Base-by-base conservation (phyloP, 768 basidiomycete species). In the Rhodotorula diobovata region DNA sequence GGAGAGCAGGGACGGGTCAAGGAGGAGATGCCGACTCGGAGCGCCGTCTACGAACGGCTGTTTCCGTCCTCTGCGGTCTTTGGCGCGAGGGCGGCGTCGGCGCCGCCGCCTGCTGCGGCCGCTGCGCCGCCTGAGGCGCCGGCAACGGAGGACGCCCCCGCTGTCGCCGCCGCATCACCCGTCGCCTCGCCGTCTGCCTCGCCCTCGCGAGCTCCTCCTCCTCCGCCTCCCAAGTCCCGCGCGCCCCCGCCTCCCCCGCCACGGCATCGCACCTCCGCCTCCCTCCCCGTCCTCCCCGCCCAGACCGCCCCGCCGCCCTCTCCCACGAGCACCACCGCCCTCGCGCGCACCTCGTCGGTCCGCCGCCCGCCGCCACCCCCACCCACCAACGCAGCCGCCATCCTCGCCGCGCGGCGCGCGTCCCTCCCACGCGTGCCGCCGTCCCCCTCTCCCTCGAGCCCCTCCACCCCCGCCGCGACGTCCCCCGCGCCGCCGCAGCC, bases 351-450 rank as follows among this genome's bases (percentile, higher is more conserved):
- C 15, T 18, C 56, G 8, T 66, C 64, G 3, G n/a, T 66, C 18
- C 64, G 64, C 12, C 45, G 64, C 7, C 55, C 55, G 20, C 20
- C 64, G 30, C 64, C 64, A 1, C 64, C 64, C 4, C 64, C 64
- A 0, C 56, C 64, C 0, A 25, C 64, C 0, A 51, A 41, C 57
- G 64, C 46, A 1, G 18, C 45, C 16, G 46, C 32, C 28, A 50
- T 66, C 48, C 64, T 66, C 56, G 64, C 64, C 25, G 56, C 56
- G 1, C 55, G 56, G 0, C 56, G 64, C 25, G 57, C 64, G 1
- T 58, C 56, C 4, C 46, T 66, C 30, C 43, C 39, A 3, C 20
- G 11, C 58, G 21, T 23, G 11, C 23, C 45, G 12, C 32, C 54
- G 11, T 18, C 54, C 28, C 16, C 55, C 12, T 35, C 64, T 5